Conservation (phyloP, 1,284 basidiomycete genomes). For the Prillingera fragicola region DNA sequence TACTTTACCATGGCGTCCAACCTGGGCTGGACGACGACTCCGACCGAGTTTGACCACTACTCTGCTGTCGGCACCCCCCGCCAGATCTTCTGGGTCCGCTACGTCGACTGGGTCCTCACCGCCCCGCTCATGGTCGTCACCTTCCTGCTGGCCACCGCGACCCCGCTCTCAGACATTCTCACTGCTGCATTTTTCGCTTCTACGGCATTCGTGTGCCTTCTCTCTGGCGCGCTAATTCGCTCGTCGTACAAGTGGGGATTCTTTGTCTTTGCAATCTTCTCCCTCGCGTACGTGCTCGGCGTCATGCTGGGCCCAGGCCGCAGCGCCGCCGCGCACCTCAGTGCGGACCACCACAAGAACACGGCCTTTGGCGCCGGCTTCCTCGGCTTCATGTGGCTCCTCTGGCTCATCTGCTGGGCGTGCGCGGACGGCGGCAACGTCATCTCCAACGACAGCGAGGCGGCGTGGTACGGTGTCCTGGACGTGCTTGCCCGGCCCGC, state of each 20-base stretch:
- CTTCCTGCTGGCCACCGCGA: conserved; percentile 54
- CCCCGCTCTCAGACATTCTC: conserved; percentile 56
- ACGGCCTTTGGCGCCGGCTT: conserved; percentile 23
- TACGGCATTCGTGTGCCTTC: conserved; percentile 54
- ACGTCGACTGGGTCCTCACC: conserved; percentile 57
- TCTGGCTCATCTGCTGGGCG: conserved; percentile 53
- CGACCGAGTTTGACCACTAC: conserved; percentile 52
- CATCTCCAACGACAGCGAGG: conserved; percentile 42
- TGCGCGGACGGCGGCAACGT: conserved; percentile 48
- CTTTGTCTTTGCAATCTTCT: conserved; percentile 52
- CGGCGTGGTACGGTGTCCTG: conserved; percentile 58
- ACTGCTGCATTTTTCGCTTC: conserved; percentile 54
- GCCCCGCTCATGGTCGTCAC: conserved; percentile 56
- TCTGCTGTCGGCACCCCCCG: conserved; percentile 43
- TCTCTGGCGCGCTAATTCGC: conserved; percentile 54
- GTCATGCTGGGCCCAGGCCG: conserved; percentile 39
- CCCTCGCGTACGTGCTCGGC: conserved; percentile 52
- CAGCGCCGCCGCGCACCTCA: conserved; percentile 24
- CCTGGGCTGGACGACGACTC: conserved; percentile 55
- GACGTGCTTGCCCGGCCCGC: conserved; percentile 57
- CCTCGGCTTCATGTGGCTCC: conserved; percentile 53
- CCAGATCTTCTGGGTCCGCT: conserved; percentile 54
- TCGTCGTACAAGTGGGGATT: conserved; percentile 55
- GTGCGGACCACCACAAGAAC: conserved; percentile 46
- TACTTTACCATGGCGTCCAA: conserved; percentile 60